A percentile compares a stretch with the other conserved stretches of the same genome.
These are phyloP conservation scores for Stagonosporopsis chrysanthemi DNA, from an alignment of 2,329 filamentous ascomycete genomes.

Conservation along the genomic window DNA sequence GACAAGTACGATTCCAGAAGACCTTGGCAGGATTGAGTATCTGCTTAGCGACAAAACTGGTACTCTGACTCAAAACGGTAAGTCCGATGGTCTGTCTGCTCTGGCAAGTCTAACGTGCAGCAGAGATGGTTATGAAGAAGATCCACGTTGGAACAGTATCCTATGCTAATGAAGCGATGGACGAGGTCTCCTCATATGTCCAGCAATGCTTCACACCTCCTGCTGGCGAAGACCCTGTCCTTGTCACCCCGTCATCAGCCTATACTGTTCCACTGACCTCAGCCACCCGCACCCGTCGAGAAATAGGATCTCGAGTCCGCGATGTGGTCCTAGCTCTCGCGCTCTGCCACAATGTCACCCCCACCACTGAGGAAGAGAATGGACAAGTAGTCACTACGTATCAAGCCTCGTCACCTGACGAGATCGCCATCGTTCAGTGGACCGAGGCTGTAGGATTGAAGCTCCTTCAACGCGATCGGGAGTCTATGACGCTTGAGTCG, in stretches of 20 bases:
- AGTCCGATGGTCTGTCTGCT: conserved; percentile 17
- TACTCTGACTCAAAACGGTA: conserved; percentile 90
- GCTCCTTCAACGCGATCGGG: conserved; percentile 83
- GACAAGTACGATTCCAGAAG: conserved; percentile 97
- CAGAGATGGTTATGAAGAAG: conserved; percentile 97
- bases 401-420: conserved; percentile 95
- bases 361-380: conserved; percentile 82
- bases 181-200: conserved; percentile 88
- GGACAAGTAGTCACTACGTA: conserved; percentile 82
- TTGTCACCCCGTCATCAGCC: conserved; percentile 79
- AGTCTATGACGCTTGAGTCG: conserved; percentile 82
- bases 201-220: conserved; percentile 76
- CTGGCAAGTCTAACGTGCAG: conserved; percentile 24
- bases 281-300: conserved; percentile 83
- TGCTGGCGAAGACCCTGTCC: conserved; percentile 41
- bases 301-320: conserved; percentile 91
- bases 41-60: conserved; percentile 96
- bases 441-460: conserved; percentile 91
- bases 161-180: conserved; percentile 98
- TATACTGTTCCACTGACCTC: conserved; percentile 67
- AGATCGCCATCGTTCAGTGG: conserved; percentile 97
- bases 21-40: conserved; percentile 94
- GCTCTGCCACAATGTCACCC: conserved; percentile 96
- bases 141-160: conserved; percentile 98
- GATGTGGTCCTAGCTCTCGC: conserved; percentile 92